Base-by-base conservation (phyloP, 345 rosid genomes). In the Cardamine chenopodiifolia region DNA sequence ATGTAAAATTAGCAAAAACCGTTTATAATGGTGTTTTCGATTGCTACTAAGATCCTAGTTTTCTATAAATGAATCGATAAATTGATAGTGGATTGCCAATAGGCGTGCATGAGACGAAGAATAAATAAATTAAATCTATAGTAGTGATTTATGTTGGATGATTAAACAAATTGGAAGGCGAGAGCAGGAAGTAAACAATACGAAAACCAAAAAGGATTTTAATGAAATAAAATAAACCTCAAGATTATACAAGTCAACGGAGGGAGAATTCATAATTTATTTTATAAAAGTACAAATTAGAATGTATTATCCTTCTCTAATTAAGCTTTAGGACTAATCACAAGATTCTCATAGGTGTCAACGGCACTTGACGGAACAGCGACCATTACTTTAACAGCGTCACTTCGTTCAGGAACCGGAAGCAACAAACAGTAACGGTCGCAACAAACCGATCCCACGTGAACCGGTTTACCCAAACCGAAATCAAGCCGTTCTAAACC, bases 401-500 rank as follows among this genome's bases (percentile, higher is more conserved):
- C 95, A 76, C 77, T 57, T 75, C 66, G 80, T 68, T 83, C 82
- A 17, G 55, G 65, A 54, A 85, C 88, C 48, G 98, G 98, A 70
- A 89, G 71, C 29, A 93, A 79, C 75, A 89, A 67, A 74, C 98
- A 93, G 64, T 90, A 93, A 62, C 85, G 83, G 44, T 90, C 95
- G 6, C 90, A 80, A 52, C 93, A 90, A 28, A 90, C 69, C 32
- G 97, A 83, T 2, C 89, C 95, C 62, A 89, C 88, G 22, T 86
- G 85, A 34, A 85, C 79, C 15, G 97, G 93, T 66, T 70, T 85
- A 23, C 90, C 97, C 53, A 90, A 65, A 23, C 97, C 97, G 2
- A 93, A 86, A 88, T 93, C 95, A 72, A 90, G 83, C 71, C 68
- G 82, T 7, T 93, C 96, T 29, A 93, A 73, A 37, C 97, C 98